Evolutionary conservation across 257 asterid species (phyloP), one percentile per base, ranked within the genome.

Genomic region (Petrea volubilis): DNA sequence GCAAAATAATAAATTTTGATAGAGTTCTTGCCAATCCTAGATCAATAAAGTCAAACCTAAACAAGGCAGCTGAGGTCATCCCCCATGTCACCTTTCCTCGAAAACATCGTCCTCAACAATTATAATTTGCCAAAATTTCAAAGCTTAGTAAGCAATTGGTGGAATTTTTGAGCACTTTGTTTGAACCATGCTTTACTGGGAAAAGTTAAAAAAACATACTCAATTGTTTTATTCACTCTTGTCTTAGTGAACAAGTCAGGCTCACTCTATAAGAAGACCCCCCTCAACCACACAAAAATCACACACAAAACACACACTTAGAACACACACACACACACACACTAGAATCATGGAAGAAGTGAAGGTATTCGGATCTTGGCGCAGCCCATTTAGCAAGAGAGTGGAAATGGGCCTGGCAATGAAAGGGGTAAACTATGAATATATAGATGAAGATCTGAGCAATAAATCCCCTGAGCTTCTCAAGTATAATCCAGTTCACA

Each of bases 401-500:
- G 74, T 27, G 5, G 73, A 68, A 38, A 36, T 71, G 76, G 75
- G 62, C 28, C 36, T 72, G 4, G 67, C 67, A 9, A 12, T 67
- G 7, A 78, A 72, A 46, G 79, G 76, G 0, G 46, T 73, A 0
- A 11, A 67, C 28, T 78, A 73, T 55, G 75, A 72, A 44, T 62
- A 23, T 6, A 41, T 52, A 18, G 43, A 44, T 52, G 65, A 75
- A 61, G 74, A 75, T 60, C 17, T 79, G 0, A 4, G 6, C 0
- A 68, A 72, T n/a, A 77, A 72, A 33, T 66, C 75, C n/a, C 41
- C 78, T 27, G 38, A 61, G 36, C 79, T 85, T 62, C 69, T 85
- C 24, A 77, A 85, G 5, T 73, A 74, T 68, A 88, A 84, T 51
- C 91, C 91, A 6, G 3, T 88, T 46, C 43, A 77, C 21, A 53